Evolutionary conservation across 2,329 filamentous ascomycete genomes (phyloP), one percentile per base, ranked within the genome.

Genomic region (Claviceps capensis): DNA sequence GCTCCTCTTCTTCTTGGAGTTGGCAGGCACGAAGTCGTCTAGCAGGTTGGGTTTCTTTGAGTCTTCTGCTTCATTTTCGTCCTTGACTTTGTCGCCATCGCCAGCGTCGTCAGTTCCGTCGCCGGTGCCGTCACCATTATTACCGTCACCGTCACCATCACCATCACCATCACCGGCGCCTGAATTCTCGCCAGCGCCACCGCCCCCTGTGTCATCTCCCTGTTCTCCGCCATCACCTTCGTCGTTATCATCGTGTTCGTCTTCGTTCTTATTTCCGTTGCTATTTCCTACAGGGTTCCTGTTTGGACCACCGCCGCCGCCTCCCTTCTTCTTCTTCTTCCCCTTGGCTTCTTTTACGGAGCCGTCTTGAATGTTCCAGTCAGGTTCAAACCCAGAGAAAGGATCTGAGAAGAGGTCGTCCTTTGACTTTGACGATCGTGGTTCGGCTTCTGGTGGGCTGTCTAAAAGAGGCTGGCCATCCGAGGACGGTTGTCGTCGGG

Each of bases 1-100:
- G 23, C 54, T 62, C 51, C 63, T 68, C 58, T 73, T 75, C 59
- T 70, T 72, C 60, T 72, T 77, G 42, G 62, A 52, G 48, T 62
- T 62, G 14, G 58, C 50, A 3, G 59, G 50, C 19, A 59, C 43
- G 36, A 65, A 61, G 16, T 54, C 55, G 13, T 55, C 62, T 64
- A 62, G 67, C 19, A 66, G 64, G 43, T 69, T 66, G 48, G 65
- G 66, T 26, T 57, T 57, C n/a, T 66, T 67, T 17, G 68, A 68
- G 42, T 68, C 68, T n/a, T 61, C 67, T 8, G 58, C 65, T 17
- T 62, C 68, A 41, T 64, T 62, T 14, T 63, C 62, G 45, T 64
- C 68, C 22, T 61, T 49, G 38, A 55, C 54, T n/a, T 52, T 49
- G n/a, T 53, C 51, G 11, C 38, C 53, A 17, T 44, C 47, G 8